Evolutionary conservation across 768 basidiomycete species (phyloP), one percentile per base, ranked within the genome.

Genomic region (Trametes cinnabarina): DNA sequence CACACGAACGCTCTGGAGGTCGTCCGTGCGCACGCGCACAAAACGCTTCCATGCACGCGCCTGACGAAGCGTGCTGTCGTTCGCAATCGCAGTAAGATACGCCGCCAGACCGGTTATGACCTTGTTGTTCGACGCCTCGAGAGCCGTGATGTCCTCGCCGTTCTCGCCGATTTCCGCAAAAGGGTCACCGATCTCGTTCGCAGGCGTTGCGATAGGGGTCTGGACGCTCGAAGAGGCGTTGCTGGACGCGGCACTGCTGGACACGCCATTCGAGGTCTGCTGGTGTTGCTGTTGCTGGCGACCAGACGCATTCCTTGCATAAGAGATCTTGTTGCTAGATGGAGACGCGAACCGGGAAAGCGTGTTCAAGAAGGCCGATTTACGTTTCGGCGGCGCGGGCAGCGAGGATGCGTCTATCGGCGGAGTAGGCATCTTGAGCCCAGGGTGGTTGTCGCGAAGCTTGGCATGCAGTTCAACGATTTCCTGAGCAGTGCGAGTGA

Each of bases 291-390:
- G 30, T 26, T 60, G 49, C 56, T 60, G 59, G 23, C 57, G 63
- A 15, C 76, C 75, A 39, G 74, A 71, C 40, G 73, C 74, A 17
- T 73, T 66, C 46, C 76, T 73, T 22, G 79, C 76, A 7, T 70
- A 60, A n/a, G 62, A 51, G 26, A 64, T 56, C 52, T 77, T 75
- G 73, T 83, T 86, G 64, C 72, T 76, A 4, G 83, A 79, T 20
- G 89, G 90, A 9, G 91, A 91, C 3, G 90, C 87, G 41, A 93
- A 79, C 48, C 90, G 86, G 20, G 90, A 91, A 48, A 94, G 83
- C 44, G 92, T 94, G 70, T 90, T 90, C 60, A 94, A 79, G 71
- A 94, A 94, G 34, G 82, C 88, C 22, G 88, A 90, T 72, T 88
- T 91, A 69, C 88, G 86, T 72, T 92, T 92, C 7, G 72, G 67